phyloP scores from a whole-genome alignment of 2,329 filamentous ascomycete species.

The Penicillium brevicompactum region DNA sequence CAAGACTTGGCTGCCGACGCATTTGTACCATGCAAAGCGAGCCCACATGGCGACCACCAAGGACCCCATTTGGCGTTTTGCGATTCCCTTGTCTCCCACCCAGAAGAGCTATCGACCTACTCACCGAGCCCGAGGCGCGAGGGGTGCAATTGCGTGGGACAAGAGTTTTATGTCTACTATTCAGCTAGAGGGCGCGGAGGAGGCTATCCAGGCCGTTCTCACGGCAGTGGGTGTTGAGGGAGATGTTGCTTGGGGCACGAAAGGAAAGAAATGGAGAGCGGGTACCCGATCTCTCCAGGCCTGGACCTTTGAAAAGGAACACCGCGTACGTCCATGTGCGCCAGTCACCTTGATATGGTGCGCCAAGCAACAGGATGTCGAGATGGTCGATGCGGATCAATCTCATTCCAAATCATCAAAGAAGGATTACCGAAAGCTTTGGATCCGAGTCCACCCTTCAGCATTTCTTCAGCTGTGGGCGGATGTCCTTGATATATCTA shows the following conservation, averaged over 20 bases:
- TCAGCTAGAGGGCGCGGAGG: conserved; percentile 67
- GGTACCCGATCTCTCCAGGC: conserved; percentile 61
- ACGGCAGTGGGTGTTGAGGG: conserved; percentile 63
- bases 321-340: conserved; percentile 62
- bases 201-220: conserved; percentile 67
- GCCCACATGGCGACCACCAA: conserved; percentile 82
- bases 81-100: conserved; percentile 79
- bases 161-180: conserved; percentile 93
- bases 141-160: conserved; percentile 86
- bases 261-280: conserved; percentile 70
- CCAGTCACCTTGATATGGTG: conserved; percentile 78
- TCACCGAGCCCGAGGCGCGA: conserved; percentile 74
- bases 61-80: conserved; percentile 85
- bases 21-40: conserved; percentile 90
- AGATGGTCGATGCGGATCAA: conserved; percentile 37
- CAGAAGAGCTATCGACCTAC: conserved; percentile 88
- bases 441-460: conserved; percentile 80
- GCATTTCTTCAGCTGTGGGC: conserved; percentile 68
- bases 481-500: conserved; percentile 60
- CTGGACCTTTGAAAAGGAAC: conserved; percentile 61
- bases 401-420: conserved; percentile 17
- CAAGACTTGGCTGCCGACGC: conserved; percentile 94
- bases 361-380: conserved; percentile 43
- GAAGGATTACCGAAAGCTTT: conserved; percentile 55
- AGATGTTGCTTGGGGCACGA: conserved; percentile 63